Base-by-base conservation (phyloP, 2,329 filamentous ascomycete genomes). In the Zasmidium angulare region DNA sequence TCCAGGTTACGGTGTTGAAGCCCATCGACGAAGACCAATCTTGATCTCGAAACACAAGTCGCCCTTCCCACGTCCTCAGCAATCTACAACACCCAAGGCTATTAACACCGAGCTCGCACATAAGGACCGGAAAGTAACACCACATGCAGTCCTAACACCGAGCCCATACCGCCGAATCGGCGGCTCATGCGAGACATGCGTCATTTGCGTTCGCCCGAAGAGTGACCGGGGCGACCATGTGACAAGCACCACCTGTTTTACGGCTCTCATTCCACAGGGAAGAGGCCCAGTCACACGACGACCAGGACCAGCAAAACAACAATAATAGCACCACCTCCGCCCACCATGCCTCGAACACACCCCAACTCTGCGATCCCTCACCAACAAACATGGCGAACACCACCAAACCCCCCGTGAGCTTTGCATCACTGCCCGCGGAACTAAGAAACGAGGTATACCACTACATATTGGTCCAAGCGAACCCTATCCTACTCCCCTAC, bases 401-500 rank as follows among this genome's bases (percentile, higher is more conserved):
- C n/a, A 40, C 40, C 40, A 21, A 22, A 40, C 22, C 53, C 23
- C 19, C 53, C 24, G 22, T 31, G 40, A 9, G 47, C 43, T 55
- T 55, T 43, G 46, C 40, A 21, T 43, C 46, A 23, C 53, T 55
- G 17, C 53, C 53, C 17, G 53, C 53, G 14, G 55, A 57, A 40
- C 47, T 57, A 14, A 47, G 55, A 10, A 57, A 57, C 36, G 11
- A 51, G 10, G 52, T 57, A 10, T 57, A 57, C 48, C 49, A 20
- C 47, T 46, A 57, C 36, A 31, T 31, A 6, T 36, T 57, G n/a
- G 31, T 55, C 9, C 11, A 20, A 22, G 11, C n/a, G 21, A 36
- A 11, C 14, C 63, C 63, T 11, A 61, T 65, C 56, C 52, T 49
- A 14, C 58, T 65, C 2, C 63, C 63, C 1, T 65, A 65, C 56